Evolutionary conservation across 106 monocot genomes (phyloP).

Genomic region (Allium fistulosum): DNA sequence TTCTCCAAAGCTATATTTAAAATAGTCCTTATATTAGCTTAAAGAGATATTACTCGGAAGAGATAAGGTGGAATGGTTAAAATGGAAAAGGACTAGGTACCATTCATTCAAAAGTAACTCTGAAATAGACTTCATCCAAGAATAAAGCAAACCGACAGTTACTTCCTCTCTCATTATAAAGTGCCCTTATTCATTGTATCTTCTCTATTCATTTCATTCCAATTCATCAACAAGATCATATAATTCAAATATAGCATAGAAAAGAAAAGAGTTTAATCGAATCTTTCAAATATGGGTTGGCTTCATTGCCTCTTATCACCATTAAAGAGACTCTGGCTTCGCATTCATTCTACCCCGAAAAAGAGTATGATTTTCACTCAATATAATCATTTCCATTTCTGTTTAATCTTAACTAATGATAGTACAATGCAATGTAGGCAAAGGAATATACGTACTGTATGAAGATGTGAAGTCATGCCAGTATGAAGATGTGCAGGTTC

Average conservation of each 20-base stretch:
- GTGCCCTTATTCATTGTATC: neutral
- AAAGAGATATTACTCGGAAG: neutral
- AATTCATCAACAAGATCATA: too few relatives aligned
- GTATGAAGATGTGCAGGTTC: conserved; percentile 67
- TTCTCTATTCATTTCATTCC: neutral
- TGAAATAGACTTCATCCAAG: conserved; percentile 25
- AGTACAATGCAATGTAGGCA: conserved; percentile 14
- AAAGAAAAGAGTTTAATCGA: neutral
- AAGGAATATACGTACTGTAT: conserved; percentile 62
- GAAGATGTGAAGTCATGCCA: conserved; percentile 81
- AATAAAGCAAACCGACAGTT: conserved; percentile 25
- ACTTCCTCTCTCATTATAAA: conserved; percentile 8
- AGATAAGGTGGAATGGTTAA: neutral
- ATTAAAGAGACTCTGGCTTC: conserved; percentile 58
- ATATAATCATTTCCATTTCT: neutral
- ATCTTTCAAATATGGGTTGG: conserved; percentile 35
- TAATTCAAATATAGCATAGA: too few relatives aligned
- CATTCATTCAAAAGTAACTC: neutral
- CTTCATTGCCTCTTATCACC: conserved; percentile 47
- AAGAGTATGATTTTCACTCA: conserved; percentile 21
- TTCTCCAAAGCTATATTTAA: too few relatives aligned
- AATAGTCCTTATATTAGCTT: too few relatives aligned
- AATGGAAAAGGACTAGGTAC: conserved; percentile 2
- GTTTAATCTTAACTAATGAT: neutral
- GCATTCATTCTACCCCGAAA: conserved; percentile 35